Evolutionary conservation across 352 stramenopile genomes (phyloP).

Genomic region (Globisporangium ultimum): DNA sequence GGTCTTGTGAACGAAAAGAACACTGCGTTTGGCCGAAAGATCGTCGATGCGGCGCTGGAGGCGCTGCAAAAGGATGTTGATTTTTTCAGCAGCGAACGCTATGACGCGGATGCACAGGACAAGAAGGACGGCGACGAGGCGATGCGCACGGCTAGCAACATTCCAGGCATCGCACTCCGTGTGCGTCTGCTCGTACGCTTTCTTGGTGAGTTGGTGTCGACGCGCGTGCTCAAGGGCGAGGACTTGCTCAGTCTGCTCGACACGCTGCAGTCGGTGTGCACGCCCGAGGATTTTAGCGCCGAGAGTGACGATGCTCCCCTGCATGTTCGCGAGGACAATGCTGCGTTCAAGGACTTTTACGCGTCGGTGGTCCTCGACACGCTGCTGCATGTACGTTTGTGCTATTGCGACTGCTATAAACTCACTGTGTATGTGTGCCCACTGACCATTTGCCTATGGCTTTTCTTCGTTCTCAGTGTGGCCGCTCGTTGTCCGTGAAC

Average conservation of each 20-base stretch:
- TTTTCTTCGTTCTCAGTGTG: conserved; percentile 20
- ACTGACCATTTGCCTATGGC: neutral
- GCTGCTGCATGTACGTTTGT: conserved; percentile 47
- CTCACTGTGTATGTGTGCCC: neutral
- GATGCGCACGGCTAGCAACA: conserved; percentile 16
- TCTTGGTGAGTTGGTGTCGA: conserved; percentile 50
- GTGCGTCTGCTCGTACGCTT: conserved; percentile 64
- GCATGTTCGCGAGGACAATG: conserved; percentile 39
- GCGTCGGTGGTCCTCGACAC: conserved; percentile 66
- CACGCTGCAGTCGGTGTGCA: conserved; percentile 60
- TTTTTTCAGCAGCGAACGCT: conserved; percentile 38
- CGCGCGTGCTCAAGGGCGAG: conserved; percentile 54
- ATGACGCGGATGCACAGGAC: conserved; percentile 11
- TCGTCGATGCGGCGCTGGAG: conserved; percentile 34
- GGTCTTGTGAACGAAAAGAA: conserved; percentile 68
- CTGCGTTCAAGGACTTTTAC: conserved; percentile 80
- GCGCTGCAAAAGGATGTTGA: conserved; percentile 56
- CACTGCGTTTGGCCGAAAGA: conserved; percentile 43
- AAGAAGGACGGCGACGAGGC: conserved; percentile 28
- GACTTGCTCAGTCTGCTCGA: conserved; percentile 63
- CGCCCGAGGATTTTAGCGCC: conserved; percentile 47
- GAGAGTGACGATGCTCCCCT: conserved; percentile 42
- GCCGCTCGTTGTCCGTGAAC: conserved; percentile 35
- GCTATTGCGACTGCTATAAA: neutral
- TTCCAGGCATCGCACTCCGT: conserved; percentile 36